A percentile compares a stretch with the other conserved stretches of the same genome.
phyloP scores from a whole-genome alignment of 1,139 yeast species.

The Protomyces arabidopsidicola region DNA sequence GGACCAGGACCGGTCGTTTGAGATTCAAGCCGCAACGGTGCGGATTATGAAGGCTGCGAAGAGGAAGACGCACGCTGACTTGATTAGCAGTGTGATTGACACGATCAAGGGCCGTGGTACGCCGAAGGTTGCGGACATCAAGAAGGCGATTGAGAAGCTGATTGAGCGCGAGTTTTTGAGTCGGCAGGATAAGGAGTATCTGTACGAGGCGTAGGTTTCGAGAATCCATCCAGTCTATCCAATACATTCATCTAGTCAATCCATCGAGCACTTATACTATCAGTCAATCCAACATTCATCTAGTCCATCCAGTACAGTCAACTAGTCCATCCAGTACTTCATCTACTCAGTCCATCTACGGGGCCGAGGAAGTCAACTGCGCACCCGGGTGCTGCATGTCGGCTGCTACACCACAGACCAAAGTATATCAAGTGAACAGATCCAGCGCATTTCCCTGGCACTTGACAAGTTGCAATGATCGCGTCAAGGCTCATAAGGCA shows the following conservation, averaged over 20 bases:
- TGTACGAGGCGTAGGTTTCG: conserved; percentile 17
- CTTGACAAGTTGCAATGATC: not conserved
- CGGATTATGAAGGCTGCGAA: conserved; percentile 58
- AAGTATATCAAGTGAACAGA: too few relatives aligned
- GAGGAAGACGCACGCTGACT: conserved; percentile 39
- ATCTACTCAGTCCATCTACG: too few relatives aligned
- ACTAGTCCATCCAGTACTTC: too few relatives aligned
- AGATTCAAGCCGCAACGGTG: conserved; percentile 42
- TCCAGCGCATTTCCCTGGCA: too few relatives aligned
- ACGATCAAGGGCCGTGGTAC: conserved; percentile 37
- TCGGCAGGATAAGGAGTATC: conserved; percentile 24
- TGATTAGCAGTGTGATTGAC: conserved; percentile 39
- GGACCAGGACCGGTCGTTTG: conserved; percentile 39
- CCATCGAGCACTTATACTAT: too few relatives aligned
- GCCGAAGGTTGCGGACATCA: conserved; percentile 37
- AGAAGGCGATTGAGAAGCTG: conserved; percentile 39
- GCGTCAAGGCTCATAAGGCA: not conserved
- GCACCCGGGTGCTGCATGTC: too few relatives aligned
- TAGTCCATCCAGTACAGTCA: too few relatives aligned
- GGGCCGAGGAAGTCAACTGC: too few relatives aligned
- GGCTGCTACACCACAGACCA: too few relatives aligned
- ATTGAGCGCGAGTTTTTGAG: conserved; percentile 39
- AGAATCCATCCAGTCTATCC: too few relatives aligned
- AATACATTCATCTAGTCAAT: too few relatives aligned
- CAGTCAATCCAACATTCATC: too few relatives aligned